phyloP scores from a whole-genome alignment of 208 protist species.

The Wallacemonas collosoma region DNA sequence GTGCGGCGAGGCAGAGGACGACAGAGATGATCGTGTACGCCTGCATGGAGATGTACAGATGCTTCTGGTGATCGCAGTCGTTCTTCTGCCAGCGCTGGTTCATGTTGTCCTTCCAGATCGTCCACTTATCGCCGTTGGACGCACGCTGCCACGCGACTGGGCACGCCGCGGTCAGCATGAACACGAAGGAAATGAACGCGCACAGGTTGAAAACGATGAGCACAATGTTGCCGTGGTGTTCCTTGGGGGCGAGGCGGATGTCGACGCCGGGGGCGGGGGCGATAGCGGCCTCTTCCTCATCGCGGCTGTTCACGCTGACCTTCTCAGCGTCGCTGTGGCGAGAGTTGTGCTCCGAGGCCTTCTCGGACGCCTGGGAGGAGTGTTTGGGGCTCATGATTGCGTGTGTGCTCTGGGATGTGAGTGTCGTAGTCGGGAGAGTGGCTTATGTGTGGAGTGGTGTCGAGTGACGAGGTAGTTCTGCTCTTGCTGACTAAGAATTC shows the following conservation, averaged over 20 bases:
- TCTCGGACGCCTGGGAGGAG: conserved; percentile 6
- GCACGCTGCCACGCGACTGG: conserved; percentile 46
- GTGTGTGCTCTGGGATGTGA: background rate
- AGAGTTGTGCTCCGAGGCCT: conserved; percentile 26
- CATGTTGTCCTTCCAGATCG: conserved; percentile 41
- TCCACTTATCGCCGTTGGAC: conserved; percentile 43
- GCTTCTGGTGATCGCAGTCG: conserved; percentile 41
- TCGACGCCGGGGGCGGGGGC: conserved; percentile 28
- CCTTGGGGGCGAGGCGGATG: conserved; percentile 30
- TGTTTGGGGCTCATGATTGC: conserved; percentile 16
- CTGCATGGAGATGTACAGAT: conserved; percentile 51
- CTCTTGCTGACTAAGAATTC: conserved; percentile 10
- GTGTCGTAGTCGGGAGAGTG: too few relatives aligned
- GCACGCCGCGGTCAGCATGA: conserved; percentile 47
- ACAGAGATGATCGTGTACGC: conserved; percentile 44
- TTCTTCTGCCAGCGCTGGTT: conserved; percentile 31
- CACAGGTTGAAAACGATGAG: conserved; percentile 35
- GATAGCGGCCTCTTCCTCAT: conserved; percentile 16
- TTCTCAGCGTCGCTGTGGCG: conserved; percentile 16
- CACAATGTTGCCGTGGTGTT: conserved; percentile 31
- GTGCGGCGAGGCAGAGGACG: conserved; percentile 27
- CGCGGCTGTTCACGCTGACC: conserved; percentile 11
- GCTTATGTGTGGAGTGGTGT: too few relatives aligned
- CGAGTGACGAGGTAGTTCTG: background rate
- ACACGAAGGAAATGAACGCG: conserved; percentile 41